Base-by-base conservation (phyloP, 441 rosid genomes). In the Daphne laureola region DNA sequence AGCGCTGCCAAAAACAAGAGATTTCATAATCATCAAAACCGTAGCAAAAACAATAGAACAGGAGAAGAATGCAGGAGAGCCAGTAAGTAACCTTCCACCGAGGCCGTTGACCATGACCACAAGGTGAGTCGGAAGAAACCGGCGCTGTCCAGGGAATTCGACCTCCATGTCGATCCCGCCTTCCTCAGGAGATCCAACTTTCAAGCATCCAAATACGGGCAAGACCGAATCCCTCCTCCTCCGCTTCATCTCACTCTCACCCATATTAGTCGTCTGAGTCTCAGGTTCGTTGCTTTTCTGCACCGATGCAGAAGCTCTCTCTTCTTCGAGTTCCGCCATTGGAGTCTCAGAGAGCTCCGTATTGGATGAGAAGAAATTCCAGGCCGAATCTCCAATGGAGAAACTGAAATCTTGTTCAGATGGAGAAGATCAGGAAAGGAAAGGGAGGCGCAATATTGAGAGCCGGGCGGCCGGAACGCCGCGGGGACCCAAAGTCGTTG, bases 101-200 rank as follows among this genome's bases (percentile, higher is more conserved):
- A 90, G 70, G 63, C 98, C 98, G 55, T 87, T 87, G 65, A 85
- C 91, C 96, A 76, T 85, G 45, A 87, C 63, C 63, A 90, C 83
- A 4, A 90, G 78, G 64, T 90, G 98, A 67, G 74, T 52, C 4
- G 90, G 90, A 59, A 46, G 40, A 18, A 1, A 1, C 7, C 72
- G 12, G 17, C 42, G 72, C 65, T 76, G 74, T 13, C 79, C 78
- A 17, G 63, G 73, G n/a, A 61, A 62, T 17, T 70, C 74, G 16
- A 73, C 74, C 52, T 65, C 69, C 69, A 66, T 66, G 57, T 83
- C 91, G 13, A 80, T 64, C 64, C 72, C 77, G n/a, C 82, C 86
- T 3, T 61, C 63, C 51, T 73, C 67, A 43, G 76, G 78, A 12
- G 70, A 54, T 54, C 76, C 67, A 43, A 76, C 63, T 63, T 65